These are phyloP conservation scores for Xylariaceae sp. DNA, from an alignment of 2,329 filamentous ascomycete species.

Conservation along the genomic window DNA sequence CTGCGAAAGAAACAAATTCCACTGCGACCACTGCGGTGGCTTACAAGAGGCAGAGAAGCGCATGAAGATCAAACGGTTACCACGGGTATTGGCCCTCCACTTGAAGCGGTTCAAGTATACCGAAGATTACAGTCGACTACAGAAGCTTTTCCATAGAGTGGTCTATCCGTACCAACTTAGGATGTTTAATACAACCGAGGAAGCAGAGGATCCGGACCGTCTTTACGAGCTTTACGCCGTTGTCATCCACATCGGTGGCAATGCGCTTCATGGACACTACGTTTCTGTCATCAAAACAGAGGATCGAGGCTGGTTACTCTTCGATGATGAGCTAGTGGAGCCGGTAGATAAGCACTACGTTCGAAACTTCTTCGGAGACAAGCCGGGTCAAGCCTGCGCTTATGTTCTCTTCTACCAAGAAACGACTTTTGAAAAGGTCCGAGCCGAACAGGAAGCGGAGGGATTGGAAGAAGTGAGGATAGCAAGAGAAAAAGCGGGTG, in stretches of 20 bases:
- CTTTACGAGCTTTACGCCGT: conserved; percentile 96
- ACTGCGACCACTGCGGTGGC: conserved; percentile 95
- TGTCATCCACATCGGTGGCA: conserved; percentile 93
- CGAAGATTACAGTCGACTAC: conserved; percentile 85
- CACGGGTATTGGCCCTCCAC: conserved; percentile 86
- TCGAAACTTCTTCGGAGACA: conserved; percentile 94
- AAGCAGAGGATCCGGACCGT: conserved; percentile 87
- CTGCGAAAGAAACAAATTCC: conserved; percentile 97
- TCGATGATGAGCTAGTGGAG: conserved; percentile 98
- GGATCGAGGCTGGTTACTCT: conserved; percentile 91
- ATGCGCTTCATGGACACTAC: conserved; percentile 96
- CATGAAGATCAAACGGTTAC: conserved; percentile 97
- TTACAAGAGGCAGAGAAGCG: conserved; percentile 97
- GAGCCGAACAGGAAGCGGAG: conserved; percentile 80
- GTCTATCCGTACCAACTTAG: conserved; percentile 96
- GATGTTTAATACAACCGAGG: conserved; percentile 95
- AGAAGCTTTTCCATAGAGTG: conserved; percentile 95
- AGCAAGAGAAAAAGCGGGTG: conserved; percentile 53
- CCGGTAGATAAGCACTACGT: conserved; percentile 96
- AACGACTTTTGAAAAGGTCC: conserved; percentile 64
- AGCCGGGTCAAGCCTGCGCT: conserved; percentile 83
- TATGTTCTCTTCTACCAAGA: conserved; percentile 99
- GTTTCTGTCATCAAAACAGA: conserved; percentile 97
- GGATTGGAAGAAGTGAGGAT: conserved; percentile 59
- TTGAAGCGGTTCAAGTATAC: conserved; percentile 98